Evolutionary conservation across 2,329 filamentous ascomycete genomes (phyloP), one percentile per base, ranked within the genome.

Genomic region (Epichloe gansuensis): DNA sequence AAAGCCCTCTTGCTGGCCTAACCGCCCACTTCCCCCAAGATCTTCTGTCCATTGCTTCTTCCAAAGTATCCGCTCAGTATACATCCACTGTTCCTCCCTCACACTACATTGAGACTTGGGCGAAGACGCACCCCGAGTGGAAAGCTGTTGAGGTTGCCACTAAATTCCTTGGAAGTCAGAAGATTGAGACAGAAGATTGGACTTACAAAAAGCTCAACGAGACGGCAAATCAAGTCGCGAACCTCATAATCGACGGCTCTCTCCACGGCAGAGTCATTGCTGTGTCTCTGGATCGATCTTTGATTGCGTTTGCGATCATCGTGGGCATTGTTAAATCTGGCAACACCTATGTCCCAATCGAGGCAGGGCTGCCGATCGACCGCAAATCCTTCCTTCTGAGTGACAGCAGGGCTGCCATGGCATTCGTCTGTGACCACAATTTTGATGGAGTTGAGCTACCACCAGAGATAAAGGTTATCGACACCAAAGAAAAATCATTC

Each of bases 81-180:
- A 17, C 41, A 11, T 5, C 41, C 12, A 43, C 21, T 27, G n/a
- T 43, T 12, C 21, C 41, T 12, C 41, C 41, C 5, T 15, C n/a
- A 43, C 23, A 43, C 8, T 43, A 43, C 41, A 43, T 43, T 7
- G 41, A 43, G 41, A 43, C 41, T 13, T 43, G 41, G 41, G 41
- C 41, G 12, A 23, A 13, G 6, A 57, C 67, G 4, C 59, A 70
- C 49, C 78, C 81, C 1, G 62, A 75, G 5, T 75, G 71, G 51
- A 61, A 71, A 35, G 81, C 81, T 1, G 71, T 83, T 11, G 80
- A 85, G 59, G 84, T 43, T 25, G 41, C 41, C 41, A 27, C 41
- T 21, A 59, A 47, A 45, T 60, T n/a, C 13, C 34, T 8, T 45
- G 41, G 11, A 3, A 23, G 65, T 4, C 66, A 66, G 2, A 27